Evolutionary conservation across 495 filamentous ascomycete species (phyloP).

Genomic region (Tuber microsphaerosporum): DNA sequence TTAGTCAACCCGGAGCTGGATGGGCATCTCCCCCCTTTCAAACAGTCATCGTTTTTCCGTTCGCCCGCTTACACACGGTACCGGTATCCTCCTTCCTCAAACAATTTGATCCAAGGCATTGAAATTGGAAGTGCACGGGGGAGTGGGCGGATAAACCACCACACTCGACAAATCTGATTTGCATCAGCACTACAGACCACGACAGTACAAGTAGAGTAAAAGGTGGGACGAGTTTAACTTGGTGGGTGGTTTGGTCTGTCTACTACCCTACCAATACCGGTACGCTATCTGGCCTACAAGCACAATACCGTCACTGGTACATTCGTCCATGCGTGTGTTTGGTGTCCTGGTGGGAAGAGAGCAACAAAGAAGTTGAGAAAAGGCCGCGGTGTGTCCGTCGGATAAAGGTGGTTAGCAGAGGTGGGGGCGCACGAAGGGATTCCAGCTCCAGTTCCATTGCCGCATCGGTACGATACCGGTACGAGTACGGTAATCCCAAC

Average conservation of each 20-base stretch:
- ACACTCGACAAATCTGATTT: neutral
- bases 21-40: neutral
- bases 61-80: neutral
- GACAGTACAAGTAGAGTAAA: neutral
- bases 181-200: neutral
- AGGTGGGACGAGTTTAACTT: neutral
- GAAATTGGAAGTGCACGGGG: neutral
- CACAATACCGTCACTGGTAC: neutral
- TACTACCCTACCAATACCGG: neutral
- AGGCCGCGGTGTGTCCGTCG: neutral
- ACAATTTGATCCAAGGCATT: neutral
- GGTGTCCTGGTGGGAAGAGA: neutral
- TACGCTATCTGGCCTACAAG: neutral
- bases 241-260: neutral
- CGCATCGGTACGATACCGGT: neutral
- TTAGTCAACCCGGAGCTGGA: neutral
- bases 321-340: neutral
- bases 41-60: neutral
- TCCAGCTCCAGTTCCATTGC: neutral
- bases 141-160: neutral
- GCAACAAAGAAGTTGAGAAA: neutral
- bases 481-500: constrained; percentile 1
- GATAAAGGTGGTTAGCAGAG: neutral
- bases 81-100: neutral
- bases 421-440: neutral